phyloP scores from a whole-genome alignment of 2,329 filamentous ascomycete species.

The Zymoseptoria passerinii region DNA sequence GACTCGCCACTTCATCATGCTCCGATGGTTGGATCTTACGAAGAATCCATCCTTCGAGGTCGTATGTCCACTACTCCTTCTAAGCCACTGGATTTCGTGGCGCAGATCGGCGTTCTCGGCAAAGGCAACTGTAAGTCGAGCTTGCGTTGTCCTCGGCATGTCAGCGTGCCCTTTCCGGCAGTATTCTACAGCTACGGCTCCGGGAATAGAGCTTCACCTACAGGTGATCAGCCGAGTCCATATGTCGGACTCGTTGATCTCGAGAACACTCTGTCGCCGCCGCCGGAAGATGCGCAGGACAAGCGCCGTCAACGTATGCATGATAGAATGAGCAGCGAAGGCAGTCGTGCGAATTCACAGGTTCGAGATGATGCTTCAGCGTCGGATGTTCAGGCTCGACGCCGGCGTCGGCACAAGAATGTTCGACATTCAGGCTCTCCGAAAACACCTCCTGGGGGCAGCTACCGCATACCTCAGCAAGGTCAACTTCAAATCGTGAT shows the following conservation, averaged over 20 bases:
- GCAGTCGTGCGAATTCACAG: slow-evolving; percentile 24
- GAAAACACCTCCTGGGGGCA: slow-evolving; percentile 71
- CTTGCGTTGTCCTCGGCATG: slow-evolving; percentile 78
- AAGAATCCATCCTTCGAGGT: slow-evolving; percentile 89
- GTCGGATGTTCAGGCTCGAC: slow-evolving; percentile 19
- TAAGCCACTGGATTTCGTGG: slow-evolving; percentile 82
- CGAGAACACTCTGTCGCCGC: slow-evolving; percentile 60
- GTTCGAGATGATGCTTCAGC: slow-evolving; percentile 17
- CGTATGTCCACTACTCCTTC: slow-evolving; percentile 96
- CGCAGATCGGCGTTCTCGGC: slow-evolving; percentile 89
- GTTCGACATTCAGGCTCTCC: slow-evolving; percentile 50
- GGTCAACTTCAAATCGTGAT: slow-evolving; percentile 95
- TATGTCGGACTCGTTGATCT: slow-evolving; percentile 92
- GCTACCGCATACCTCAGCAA: slow-evolving; percentile 87
- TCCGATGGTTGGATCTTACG: slow-evolving; percentile 95
- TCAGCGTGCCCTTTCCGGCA: slow-evolving; percentile 82
- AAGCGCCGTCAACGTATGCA: slow-evolving; percentile 28
- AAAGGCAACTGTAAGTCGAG: slow-evolving; percentile 80
- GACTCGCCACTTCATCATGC: slow-evolving; percentile 82
- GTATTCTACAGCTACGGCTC: slow-evolving; percentile 91
- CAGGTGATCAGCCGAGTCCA: slow-evolving; percentile 82
- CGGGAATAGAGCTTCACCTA: slow-evolving; percentile 54
- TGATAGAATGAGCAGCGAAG: slow-evolving; percentile 18
- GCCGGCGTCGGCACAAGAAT: slow-evolving; percentile 39
- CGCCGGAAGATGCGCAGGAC: slow-evolving; percentile 16